Evolutionary conservation across 495 filamentous ascomycete genomes (phyloP).

Genomic region (Chaetomium fimeti): DNA sequence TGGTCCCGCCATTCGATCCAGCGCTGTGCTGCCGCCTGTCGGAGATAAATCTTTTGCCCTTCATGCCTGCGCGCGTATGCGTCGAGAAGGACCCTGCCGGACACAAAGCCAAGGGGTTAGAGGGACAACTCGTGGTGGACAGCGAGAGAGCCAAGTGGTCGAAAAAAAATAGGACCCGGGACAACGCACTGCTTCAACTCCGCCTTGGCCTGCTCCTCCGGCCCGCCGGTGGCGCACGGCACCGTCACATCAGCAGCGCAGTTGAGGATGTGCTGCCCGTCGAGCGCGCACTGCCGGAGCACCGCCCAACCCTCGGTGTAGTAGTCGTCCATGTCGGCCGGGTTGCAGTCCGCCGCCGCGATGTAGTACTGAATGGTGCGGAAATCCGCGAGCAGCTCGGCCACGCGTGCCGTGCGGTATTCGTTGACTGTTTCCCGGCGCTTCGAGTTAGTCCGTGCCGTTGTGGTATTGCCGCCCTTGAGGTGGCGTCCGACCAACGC

Average conservation of each 20-base stretch:
- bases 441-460: slow-evolving; percentile 32
- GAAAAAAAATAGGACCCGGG: neutral
- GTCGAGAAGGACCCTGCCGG: slow-evolving; percentile 68
- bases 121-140: neutral
- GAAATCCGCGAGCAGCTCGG: slow-evolving; percentile 83
- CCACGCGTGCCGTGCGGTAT: slow-evolving; percentile 74
- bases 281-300: slow-evolving; percentile 69
- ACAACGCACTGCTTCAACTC: slow-evolving; percentile 69
- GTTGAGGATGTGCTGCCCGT: slow-evolving; percentile 72
- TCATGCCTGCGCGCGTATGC: slow-evolving; percentile 77
- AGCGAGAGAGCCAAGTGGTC: neutral
- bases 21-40: slow-evolving; percentile 70
- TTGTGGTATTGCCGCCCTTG: slow-evolving; percentile 5
- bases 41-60: slow-evolving; percentile 80
- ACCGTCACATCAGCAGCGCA: slow-evolving; percentile 63
- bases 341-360: slow-evolving; percentile 62
- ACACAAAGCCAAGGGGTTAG: too few species aligned
- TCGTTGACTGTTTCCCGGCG: slow-evolving; percentile 66
- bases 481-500: slow-evolving; percentile 6
- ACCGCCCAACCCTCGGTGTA: slow-evolving; percentile 76
- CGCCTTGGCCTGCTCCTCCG: slow-evolving; percentile 67
- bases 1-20: slow-evolving; percentile 74
- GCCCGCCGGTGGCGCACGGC: slow-evolving; percentile 54
- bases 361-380: slow-evolving; percentile 79
- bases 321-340: slow-evolving; percentile 62